These are phyloP conservation scores for Aspergillus clavatus DNA, from an alignment of 2,329 filamentous ascomycete species.

Conservation along the genomic window DNA sequence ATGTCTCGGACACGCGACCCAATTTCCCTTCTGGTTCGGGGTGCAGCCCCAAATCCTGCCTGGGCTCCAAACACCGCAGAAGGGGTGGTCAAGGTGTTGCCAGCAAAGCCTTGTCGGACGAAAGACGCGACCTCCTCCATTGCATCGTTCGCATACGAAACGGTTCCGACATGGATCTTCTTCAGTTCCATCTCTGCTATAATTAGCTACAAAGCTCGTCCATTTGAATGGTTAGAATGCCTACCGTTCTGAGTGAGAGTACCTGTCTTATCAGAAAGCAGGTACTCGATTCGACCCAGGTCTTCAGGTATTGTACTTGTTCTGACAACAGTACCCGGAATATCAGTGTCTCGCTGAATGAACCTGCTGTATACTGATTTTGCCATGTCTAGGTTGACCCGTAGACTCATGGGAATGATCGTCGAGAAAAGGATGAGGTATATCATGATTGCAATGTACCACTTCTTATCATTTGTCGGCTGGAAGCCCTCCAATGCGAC, in stretches of 20 bases:
- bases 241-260: constrained; percentile 84
- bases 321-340: constrained; percentile 85
- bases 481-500: constrained; percentile 83
- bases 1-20: constrained; percentile 89
- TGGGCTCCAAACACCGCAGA: constrained; percentile 65
- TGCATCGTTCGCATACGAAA: constrained; percentile 95
- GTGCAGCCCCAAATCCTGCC: constrained; percentile 56
- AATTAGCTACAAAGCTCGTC: constrained; percentile 14
- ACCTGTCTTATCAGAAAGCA: constrained; percentile 96
- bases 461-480: constrained; percentile 50
- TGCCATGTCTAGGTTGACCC: constrained; percentile 94
- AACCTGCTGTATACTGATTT: constrained; percentile 96
- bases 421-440: constrained; percentile 98
- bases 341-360: constrained; percentile 85
- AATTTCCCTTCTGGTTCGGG: constrained; percentile 86
- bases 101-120: constrained; percentile 74
- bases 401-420: constrained; percentile 93
- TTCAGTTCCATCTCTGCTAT: constrained; percentile 89
- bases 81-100: constrained; percentile 61
- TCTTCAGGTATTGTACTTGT: constrained; percentile 98
- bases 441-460: constrained; percentile 98
- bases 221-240: constrained; percentile 16
- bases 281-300: constrained; percentile 88
- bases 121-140: constrained; percentile 96
- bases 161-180: constrained; percentile 96